Evolutionary conservation across 2,329 filamentous ascomycete genomes (phyloP).

Genomic region (Phyllosticta citriasiana): DNA sequence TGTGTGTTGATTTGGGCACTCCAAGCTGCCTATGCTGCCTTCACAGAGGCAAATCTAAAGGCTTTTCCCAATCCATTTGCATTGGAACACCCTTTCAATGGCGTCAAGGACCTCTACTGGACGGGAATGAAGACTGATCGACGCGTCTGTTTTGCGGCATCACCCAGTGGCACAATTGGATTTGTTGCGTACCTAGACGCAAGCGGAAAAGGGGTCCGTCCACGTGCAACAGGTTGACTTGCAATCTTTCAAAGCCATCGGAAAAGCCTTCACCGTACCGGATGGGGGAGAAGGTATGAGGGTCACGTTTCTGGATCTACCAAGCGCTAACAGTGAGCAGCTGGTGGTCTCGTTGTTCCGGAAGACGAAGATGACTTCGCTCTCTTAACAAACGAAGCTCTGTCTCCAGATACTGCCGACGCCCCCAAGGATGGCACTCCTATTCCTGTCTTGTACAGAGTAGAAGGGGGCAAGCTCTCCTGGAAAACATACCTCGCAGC

Average conservation of each 20-base stretch:
- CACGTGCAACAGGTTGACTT: not conserved
- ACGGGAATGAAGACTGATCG: not conserved
- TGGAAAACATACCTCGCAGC: not conserved
- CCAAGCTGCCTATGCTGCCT: not conserved
- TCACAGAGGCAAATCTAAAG: not conserved
- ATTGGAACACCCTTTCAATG: not conserved
- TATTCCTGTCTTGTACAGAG: not conserved
- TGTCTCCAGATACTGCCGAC: not conserved
- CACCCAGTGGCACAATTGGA: not conserved
- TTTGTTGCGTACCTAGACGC: not conserved
- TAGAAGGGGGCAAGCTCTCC: not conserved
- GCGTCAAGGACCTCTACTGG: not conserved
- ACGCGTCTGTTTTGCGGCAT: not conserved
- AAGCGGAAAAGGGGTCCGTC: not conserved
- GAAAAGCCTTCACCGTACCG: not conserved
- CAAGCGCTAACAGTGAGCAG: not conserved
- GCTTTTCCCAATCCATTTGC: not conserved
- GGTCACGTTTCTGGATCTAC: not conserved
- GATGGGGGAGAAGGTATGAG: not conserved
- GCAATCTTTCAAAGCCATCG: not conserved
- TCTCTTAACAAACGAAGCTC: not conserved
- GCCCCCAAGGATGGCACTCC: not conserved
- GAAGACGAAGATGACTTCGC: slow-evolving; percentile 13
- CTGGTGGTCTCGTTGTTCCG: slow-evolving; percentile 16
- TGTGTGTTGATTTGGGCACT: not conserved